Evolutionary conservation across 768 basidiomycete species (phyloP).

Genomic region (Mycena latifolia): DNA sequence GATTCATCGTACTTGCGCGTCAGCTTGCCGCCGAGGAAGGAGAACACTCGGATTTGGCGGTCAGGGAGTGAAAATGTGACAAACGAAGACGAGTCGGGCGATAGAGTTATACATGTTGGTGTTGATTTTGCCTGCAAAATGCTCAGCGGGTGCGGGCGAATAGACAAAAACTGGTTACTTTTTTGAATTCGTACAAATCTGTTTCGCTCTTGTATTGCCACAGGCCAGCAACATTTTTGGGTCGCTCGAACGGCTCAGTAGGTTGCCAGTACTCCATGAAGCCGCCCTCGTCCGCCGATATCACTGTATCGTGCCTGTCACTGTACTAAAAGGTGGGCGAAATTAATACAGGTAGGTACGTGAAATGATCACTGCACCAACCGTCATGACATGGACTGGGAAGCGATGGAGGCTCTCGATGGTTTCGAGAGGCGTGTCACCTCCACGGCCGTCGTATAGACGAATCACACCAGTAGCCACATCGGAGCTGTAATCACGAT

Average conservation of each 20-base stretch:
- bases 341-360: background rate
- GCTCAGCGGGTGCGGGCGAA: conserved; percentile 14
- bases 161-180: conserved; percentile 60
- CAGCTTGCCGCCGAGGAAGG: conserved; percentile 90
- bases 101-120: conserved; percentile 92
- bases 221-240: conserved; percentile 79
- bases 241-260: conserved; percentile 86
- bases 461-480: conserved; percentile 78
- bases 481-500: conserved; percentile 74
- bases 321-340: conserved; percentile 75
- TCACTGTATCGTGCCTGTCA: conserved; percentile 88
- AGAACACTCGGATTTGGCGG: conserved; percentile 94
- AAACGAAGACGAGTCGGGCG: conserved; percentile 90
- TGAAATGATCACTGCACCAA: conserved; percentile 53
- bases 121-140: conserved; percentile 82
- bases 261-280: conserved; percentile 99
- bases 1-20: conserved; percentile 97
- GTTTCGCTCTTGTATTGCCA: conserved; percentile 95
- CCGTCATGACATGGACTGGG: conserved; percentile 93
- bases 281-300: conserved; percentile 95
- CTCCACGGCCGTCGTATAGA: conserved; percentile 94
- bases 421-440: conserved; percentile 80
- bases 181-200: conserved; percentile 98
- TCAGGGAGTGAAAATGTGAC: conserved; percentile 95
- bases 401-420: conserved; percentile 85